phyloP scores from a whole-genome alignment of 2,329 filamentous ascomycete genomes.

The Pseudogymnoascus sp. region DNA sequence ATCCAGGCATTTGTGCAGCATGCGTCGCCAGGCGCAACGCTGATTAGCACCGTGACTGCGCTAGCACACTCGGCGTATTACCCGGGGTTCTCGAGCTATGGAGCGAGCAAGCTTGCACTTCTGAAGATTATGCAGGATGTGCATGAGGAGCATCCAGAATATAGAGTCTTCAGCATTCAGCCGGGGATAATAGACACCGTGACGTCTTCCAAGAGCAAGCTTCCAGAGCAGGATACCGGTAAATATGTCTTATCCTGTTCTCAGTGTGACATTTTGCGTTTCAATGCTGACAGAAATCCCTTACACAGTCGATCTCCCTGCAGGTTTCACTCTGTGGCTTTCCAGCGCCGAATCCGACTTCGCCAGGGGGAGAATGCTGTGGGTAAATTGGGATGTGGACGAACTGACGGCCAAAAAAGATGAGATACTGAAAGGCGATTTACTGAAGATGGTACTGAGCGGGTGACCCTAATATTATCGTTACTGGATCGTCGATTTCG shows the following conservation, averaged over 20 bases:
- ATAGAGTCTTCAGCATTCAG: conserved; percentile 11
- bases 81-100: neutral
- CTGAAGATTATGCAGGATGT: conserved; percentile 12
- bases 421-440: conserved; percentile 3
- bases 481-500: neutral
- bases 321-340: conserved; percentile 29
- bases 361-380: conserved; percentile 31
- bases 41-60: conserved; percentile 12
- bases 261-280: neutral
- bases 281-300: neutral
- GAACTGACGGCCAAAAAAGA: conserved; percentile 25
- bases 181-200: conserved; percentile 13
- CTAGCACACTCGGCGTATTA: conserved; percentile 9
- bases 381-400: conserved; percentile 36
- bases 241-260: neutral
- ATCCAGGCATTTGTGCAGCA: conserved; percentile 10
- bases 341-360: conserved; percentile 32
- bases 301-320: neutral
- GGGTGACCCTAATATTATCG: neutral
- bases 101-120: conserved; percentile 8
- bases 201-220: conserved; percentile 10
- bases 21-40: neutral
- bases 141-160: conserved; percentile 11
- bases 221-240: neutral
- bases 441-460: neutral